These are phyloP conservation scores for Ogataea chonburiensis DNA, from an alignment of 805 yeast species.

Conservation along the genomic window DNA sequence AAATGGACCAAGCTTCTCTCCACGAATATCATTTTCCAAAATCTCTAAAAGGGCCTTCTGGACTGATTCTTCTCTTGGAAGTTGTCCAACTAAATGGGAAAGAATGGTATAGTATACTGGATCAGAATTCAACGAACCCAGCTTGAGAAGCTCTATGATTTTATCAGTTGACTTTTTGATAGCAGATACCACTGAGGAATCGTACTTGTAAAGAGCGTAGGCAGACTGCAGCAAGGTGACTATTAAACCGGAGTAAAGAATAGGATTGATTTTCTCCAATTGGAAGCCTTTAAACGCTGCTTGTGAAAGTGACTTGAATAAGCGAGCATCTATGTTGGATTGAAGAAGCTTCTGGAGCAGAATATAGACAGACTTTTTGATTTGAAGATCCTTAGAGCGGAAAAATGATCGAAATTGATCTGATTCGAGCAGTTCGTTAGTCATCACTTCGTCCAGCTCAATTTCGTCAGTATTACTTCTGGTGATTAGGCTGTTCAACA, in stretches of 20 bases:
- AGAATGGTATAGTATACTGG: constrained; percentile 45
- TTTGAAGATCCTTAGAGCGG: constrained; percentile 38
- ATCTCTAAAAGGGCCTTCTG: constrained; percentile 15
- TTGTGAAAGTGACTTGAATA: constrained; percentile 44
- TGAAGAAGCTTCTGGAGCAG: constrained; percentile 35
- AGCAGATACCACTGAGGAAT: constrained; percentile 51
- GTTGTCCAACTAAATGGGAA: constrained; percentile 12
- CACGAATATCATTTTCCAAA: constrained; percentile 22
- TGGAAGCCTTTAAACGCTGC: constrained; percentile 44
- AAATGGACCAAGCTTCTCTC: constrained; percentile 26
- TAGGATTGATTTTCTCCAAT: constrained; percentile 34
- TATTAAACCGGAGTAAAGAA: constrained; percentile 46
- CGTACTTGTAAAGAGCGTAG: constrained; percentile 41
- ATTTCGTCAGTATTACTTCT: constrained; percentile 7
- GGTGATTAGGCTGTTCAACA: constrained; percentile 37
- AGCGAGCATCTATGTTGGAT: constrained; percentile 23
- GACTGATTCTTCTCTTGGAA: constrained; percentile 25
- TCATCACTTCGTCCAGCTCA: constrained; percentile 24
- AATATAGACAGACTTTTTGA: constrained; percentile 42
- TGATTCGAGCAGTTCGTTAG: constrained; percentile 37
- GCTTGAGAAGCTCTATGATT: constrained; percentile 44
- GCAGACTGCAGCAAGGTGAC: constrained; percentile 51
- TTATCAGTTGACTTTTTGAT: constrained; percentile 48
- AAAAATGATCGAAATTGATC: constrained; percentile 47
- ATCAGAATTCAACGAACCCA: constrained; percentile 55